These are phyloP conservation scores for Fusarium dlaminii DNA, from an alignment of 2,329 filamentous ascomycete species.

Conservation along the genomic window DNA sequence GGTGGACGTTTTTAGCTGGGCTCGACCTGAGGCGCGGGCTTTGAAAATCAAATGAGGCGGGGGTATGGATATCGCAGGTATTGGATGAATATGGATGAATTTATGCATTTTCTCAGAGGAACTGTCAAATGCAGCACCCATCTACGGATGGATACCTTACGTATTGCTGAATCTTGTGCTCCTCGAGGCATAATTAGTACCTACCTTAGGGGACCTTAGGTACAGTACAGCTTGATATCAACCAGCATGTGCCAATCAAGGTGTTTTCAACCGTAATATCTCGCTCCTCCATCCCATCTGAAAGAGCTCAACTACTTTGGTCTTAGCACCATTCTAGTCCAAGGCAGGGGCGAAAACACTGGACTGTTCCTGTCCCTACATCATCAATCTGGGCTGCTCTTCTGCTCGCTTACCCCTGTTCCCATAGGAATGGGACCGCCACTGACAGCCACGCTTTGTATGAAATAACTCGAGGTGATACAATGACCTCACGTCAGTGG, in stretches of 20 bases:
- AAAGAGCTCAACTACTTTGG: conserved; percentile 12
- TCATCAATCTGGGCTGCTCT: conserved; percentile 8
- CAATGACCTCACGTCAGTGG: conserved; percentile 10
- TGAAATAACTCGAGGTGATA: not conserved
- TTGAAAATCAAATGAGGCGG: conserved; percentile 23
- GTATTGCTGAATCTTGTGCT: not conserved
- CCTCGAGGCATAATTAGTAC: not conserved
- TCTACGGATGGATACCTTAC: not conserved
- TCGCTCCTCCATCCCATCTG: not conserved
- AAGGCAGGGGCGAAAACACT: conserved; percentile 25
- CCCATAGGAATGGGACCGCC: conserved; percentile 7
- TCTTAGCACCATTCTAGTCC: conserved; percentile 17
- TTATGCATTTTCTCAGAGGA: not conserved
- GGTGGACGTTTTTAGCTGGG: not conserved
- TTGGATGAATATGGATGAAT: not conserved
- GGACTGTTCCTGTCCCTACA: conserved; percentile 9
- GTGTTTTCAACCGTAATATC: not conserved
- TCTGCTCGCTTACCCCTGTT: conserved; percentile 12
- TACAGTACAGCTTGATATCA: not conserved
- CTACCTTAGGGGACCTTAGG: not conserved
- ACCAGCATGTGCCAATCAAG: conserved; percentile 12
- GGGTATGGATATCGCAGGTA: conserved; percentile 19
- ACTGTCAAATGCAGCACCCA: not conserved
- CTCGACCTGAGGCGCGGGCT: not conserved
- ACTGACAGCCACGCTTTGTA: conserved; percentile 7